Percentiles rank a stretch among this genome's conserved stretches.
Conservation (phyloP, 768 basidiomycete genomes). For the Lactifluus hygrophoroides region DNA sequence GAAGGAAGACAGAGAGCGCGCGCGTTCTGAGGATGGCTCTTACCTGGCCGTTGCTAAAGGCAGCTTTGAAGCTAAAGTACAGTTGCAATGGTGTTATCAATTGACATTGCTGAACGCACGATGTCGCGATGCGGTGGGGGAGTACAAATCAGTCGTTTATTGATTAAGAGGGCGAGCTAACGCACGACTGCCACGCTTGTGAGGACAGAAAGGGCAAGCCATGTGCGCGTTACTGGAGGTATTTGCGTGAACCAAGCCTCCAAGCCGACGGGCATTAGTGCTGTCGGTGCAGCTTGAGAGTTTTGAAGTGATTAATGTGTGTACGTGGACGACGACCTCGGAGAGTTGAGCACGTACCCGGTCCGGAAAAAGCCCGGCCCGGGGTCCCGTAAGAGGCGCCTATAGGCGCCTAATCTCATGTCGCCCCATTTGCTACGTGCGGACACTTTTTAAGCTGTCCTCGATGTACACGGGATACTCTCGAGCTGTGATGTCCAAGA, state of each 20-base stretch:
- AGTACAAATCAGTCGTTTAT: too few species aligned
- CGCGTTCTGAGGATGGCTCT: conserved; percentile 17
- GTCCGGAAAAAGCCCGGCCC: too few species aligned
- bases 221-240: conserved; percentile 82
- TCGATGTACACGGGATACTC: too few species aligned
- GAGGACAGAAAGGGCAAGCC: conserved; percentile 72
- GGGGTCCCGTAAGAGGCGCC: too few species aligned
- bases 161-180: not conserved
- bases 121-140: too few species aligned
- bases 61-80: conserved; percentile 85
- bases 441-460: too few species aligned
- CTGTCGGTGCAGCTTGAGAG: not conserved
- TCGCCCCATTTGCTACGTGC: too few species aligned
- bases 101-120: conserved; percentile 75
- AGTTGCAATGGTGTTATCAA: conserved; percentile 84
- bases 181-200: conserved; percentile 83
- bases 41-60: conserved; percentile 76
- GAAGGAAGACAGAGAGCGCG: conserved; percentile 3
- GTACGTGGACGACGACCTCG: too few species aligned
- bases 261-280: conserved; percentile 66
- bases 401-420: too few species aligned
- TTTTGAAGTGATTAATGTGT: too few species aligned
- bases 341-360: too few species aligned
- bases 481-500: not conserved
- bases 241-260: conserved; percentile 90